Conservation (phyloP, 192 early-diverging fungal species). For the Linnemannia hyalina region DNA sequence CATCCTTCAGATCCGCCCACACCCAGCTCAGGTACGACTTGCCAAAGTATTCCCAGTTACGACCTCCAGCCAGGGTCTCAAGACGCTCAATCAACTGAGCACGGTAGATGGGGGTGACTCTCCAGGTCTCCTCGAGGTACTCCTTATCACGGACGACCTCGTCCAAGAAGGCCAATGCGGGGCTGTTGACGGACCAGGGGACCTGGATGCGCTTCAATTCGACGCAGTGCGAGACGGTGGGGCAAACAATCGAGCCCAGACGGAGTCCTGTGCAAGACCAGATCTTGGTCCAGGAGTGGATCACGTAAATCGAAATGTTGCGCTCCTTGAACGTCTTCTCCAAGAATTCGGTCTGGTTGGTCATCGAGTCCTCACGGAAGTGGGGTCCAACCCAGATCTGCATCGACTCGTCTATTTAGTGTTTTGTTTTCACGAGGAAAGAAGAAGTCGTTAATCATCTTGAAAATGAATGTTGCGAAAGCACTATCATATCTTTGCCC, state of each 20-base stretch:
- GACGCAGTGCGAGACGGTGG: constrained; percentile 79
- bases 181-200: constrained; percentile 94
- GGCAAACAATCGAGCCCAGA: constrained; percentile 89
- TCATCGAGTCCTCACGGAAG: constrained; percentile 88
- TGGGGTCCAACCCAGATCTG: constrained; percentile 90
- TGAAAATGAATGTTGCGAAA: too few relatives aligned
- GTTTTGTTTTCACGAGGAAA: neutral
- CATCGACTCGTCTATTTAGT: constrained; percentile 85
- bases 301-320: constrained; percentile 84
- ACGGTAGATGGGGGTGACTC: constrained; percentile 78
- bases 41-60: constrained; percentile 78
- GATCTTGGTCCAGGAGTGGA: constrained; percentile 96
- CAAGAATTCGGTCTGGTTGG: constrained; percentile 77
- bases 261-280: constrained; percentile 95
- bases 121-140: constrained; percentile 86
- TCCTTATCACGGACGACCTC: constrained; percentile 77
- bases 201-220: constrained; percentile 86
- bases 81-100: constrained; percentile 64
- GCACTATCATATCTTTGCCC: too few relatives aligned
- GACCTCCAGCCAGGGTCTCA: constrained; percentile 23
- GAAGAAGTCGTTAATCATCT: neutral
- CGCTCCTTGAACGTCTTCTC: constrained; percentile 69
- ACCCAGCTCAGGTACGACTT: constrained; percentile 88
- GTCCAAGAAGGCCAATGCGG: constrained; percentile 86
- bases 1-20: constrained; percentile 82